Evolutionary conservation across 1,139 yeast species (phyloP).

Genomic region (Hanseniaspora gamundiae): DNA sequence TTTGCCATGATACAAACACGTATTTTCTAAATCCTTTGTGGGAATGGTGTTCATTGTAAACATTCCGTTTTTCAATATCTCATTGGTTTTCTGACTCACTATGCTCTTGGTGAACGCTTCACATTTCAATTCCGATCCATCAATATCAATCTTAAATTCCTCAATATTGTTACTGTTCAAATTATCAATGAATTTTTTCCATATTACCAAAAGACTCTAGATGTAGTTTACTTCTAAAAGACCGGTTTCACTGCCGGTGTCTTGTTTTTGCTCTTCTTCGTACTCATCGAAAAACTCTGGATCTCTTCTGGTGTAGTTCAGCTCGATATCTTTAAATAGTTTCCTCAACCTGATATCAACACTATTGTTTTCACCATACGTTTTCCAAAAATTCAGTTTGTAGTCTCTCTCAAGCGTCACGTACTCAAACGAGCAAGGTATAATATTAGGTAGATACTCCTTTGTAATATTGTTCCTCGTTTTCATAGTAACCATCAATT

Average conservation of each 20-base stretch:
- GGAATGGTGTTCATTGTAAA: conserved; percentile 39
- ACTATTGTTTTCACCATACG: conserved; percentile 16
- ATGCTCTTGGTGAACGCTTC: conserved; percentile 44
- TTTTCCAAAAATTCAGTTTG: conserved; percentile 26
- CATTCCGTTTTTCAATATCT: conserved; percentile 45
- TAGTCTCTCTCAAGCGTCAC: conserved; percentile 31
- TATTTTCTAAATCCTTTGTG: conserved; percentile 32
- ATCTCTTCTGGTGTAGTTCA: neutral
- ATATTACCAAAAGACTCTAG: conserved; percentile 32
- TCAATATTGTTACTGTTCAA: conserved; percentile 35
- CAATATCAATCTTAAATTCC: conserved; percentile 40
- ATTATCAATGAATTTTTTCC: conserved; percentile 39
- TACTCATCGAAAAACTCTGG: neutral
- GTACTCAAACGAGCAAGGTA: conserved; percentile 32
- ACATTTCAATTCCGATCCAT: conserved; percentile 31
- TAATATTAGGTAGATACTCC: conserved; percentile 41
- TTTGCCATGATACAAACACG: conserved; percentile 20
- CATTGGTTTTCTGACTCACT: conserved; percentile 33
- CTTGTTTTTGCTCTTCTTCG: conserved; percentile 4
- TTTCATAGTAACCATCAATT: conserved; percentile 36
- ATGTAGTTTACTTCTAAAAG: conserved; percentile 29
- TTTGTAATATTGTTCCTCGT: conserved; percentile 40
- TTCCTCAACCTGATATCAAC: conserved; percentile 20
- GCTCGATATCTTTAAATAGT: conserved; percentile 15
- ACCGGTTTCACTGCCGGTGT: conserved; percentile 10